These are phyloP conservation scores for Poa pratensis DNA, from an alignment of 176 grass and related monocot genomes.

Conservation along the genomic window DNA sequence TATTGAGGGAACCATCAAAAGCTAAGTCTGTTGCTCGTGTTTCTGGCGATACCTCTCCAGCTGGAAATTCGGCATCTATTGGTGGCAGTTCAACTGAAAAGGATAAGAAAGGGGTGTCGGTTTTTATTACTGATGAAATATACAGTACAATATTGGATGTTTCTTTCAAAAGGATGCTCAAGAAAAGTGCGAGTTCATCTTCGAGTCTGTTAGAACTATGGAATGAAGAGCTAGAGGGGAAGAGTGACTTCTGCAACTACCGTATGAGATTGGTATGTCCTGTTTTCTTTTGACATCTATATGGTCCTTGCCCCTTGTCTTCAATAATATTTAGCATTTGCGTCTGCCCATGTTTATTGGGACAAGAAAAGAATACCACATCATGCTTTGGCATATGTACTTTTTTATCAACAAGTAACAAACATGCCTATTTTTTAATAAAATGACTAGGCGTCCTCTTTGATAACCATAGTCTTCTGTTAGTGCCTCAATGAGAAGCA, in stretches of 20 bases:
- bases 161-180: slow-evolving; percentile 93
- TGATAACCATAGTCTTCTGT: background rate
- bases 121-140: slow-evolving; percentile 84
- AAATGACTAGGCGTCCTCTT: background rate
- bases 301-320: background rate
- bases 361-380: background rate
- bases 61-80: slow-evolving; percentile 51
- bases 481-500: background rate
- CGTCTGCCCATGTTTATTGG: slow-evolving; percentile 7
- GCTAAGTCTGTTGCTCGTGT: slow-evolving; percentile 67
- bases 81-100: slow-evolving; percentile 64
- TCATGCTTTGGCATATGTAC: no score
- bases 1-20: slow-evolving; percentile 90
- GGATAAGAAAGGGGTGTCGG: slow-evolving; percentile 71
- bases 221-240: slow-evolving; percentile 90
- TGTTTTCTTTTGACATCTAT: slow-evolving; percentile 36
- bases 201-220: slow-evolving; percentile 75
- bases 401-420: background rate
- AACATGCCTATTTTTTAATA: background rate
- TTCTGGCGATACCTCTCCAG: slow-evolving; percentile 62
- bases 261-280: slow-evolving; percentile 80
- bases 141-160: slow-evolving; percentile 82
- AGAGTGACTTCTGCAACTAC: slow-evolving; percentile 84
- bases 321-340: slow-evolving; percentile 4
- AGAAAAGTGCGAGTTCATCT: slow-evolving; percentile 67